These are phyloP conservation scores for Leptodontidium sp. DNA, from an alignment of 2,329 filamentous ascomycete species.

Conservation along the genomic window DNA sequence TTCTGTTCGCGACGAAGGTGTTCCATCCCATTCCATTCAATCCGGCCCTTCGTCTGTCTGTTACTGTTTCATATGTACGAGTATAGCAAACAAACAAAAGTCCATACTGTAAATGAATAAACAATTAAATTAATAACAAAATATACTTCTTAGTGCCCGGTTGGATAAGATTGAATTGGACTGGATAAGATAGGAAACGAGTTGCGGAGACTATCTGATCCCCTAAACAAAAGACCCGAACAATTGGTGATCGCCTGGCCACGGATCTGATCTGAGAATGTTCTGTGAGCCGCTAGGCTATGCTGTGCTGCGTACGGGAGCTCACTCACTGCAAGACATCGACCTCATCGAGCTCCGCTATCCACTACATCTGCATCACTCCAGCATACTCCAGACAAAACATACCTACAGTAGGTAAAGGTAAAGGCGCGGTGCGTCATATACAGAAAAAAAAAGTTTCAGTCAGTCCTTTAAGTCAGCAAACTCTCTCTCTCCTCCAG, in stretches of 20 bases:
- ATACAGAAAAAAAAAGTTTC: too few species aligned
- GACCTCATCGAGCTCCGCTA: not conserved
- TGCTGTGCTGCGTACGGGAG: not conserved
- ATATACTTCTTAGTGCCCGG: too few species aligned
- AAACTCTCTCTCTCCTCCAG: too few species aligned
- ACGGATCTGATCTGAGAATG: not conserved
- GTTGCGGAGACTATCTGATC: not conserved
- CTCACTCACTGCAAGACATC: constrained; percentile 14
- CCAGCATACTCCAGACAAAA: not conserved
- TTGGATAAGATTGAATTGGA: too few species aligned
- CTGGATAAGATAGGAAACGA: not conserved
- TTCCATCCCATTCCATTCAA: not conserved
- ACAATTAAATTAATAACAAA: not conserved
- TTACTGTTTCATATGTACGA: not conserved
- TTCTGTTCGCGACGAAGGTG: not conserved
- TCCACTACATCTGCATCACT: constrained; percentile 12
- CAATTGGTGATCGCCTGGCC: constrained; percentile 14
- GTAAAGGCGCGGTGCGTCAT: too few species aligned
- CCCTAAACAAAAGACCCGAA: not conserved
- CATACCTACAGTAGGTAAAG: too few species aligned
- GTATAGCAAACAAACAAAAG: not conserved
- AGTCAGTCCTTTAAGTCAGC: too few species aligned
- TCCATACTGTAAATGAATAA: not conserved
- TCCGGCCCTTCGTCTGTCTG: not conserved
- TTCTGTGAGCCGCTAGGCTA: not conserved